Evolutionary conservation across 2,329 filamentous ascomycete genomes (phyloP).

Genomic region (Aspergillus chevalieri): DNA sequence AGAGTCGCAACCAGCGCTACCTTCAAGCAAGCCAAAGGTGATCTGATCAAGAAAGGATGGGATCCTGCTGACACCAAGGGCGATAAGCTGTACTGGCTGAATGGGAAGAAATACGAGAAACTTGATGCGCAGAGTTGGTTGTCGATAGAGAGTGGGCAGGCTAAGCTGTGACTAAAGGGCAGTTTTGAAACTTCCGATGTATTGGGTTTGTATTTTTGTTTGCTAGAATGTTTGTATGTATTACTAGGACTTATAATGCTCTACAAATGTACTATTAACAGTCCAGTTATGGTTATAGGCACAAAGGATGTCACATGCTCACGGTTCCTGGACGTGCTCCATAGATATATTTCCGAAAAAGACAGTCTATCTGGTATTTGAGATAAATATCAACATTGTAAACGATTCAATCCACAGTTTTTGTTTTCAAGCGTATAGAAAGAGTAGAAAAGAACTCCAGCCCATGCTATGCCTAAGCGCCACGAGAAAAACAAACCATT

Average conservation of each 20-base stretch:
- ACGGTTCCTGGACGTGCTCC: no score
- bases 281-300: no score
- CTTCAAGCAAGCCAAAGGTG: slow-evolving; percentile 46
- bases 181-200: background rate
- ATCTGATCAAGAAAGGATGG: slow-evolving; percentile 40
- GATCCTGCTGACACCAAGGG: slow-evolving; percentile 25
- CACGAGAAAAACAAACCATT: slow-evolving; percentile 9
- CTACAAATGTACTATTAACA: no score
- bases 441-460: slow-evolving; percentile 26
- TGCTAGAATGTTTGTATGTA: background rate
- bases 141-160: slow-evolving; percentile 37
- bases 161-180: slow-evolving; percentile 32
- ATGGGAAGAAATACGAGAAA: slow-evolving; percentile 34
- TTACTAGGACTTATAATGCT: no score
- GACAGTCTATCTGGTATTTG: background rate
- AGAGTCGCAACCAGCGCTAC: slow-evolving; percentile 44
- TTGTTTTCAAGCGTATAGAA: slow-evolving; percentile 5
- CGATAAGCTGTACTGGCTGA: slow-evolving; percentile 42
- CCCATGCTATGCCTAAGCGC: slow-evolving; percentile 36
- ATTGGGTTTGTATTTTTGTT: background rate
- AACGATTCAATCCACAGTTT: slow-evolving; percentile 2
- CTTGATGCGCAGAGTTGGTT: slow-evolving; percentile 36
- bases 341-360: background rate
- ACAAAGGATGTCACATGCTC: no score
- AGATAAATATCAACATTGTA: background rate